Evolutionary conservation across 2,329 filamentous ascomycete genomes (phyloP).

Genomic region (Fusarium camptoceras): DNA sequence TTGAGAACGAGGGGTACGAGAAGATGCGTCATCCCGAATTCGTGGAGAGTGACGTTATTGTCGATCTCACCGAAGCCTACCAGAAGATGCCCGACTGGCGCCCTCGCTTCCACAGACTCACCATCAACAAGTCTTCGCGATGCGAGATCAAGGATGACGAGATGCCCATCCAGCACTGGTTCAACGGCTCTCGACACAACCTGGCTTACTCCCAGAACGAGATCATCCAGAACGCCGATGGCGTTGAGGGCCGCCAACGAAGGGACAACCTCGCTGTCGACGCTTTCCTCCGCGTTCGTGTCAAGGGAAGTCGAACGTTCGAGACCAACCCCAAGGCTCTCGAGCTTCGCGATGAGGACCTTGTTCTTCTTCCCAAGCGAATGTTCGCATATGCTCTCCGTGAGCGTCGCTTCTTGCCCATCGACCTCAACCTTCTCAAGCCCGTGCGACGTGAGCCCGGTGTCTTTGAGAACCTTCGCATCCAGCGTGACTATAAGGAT

Average conservation of each 20-base stretch:
- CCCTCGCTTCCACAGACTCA: conserved; percentile 49
- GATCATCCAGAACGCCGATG: conserved; percentile 53
- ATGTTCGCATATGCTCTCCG: conserved; percentile 57
- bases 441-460: conserved; percentile 51
- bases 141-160: conserved; percentile 51
- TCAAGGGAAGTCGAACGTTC: conserved; percentile 52
- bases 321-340: conserved; percentile 50
- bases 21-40: conserved; percentile 55
- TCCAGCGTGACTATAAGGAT: conserved; percentile 56
- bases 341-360: conserved; percentile 46
- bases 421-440: conserved; percentile 53
- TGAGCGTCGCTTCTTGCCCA: conserved; percentile 54
- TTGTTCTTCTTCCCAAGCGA: conserved; percentile 55
- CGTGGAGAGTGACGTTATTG: conserved; percentile 58
- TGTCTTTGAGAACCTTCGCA: conserved; percentile 56
- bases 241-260: conserved; percentile 53
- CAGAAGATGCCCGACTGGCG: conserved; percentile 55
- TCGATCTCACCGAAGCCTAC: conserved; percentile 56
- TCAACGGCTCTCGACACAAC: conserved; percentile 46
- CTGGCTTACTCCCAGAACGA: conserved; percentile 52
- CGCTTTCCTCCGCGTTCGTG: conserved; percentile 50
- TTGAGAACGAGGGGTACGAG: conserved; percentile 47
- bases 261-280: conserved; percentile 53
- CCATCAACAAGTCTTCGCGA: conserved; percentile 47
- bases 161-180: conserved; percentile 55